phyloP scores from a whole-genome alignment of 768 basidiomycete genomes.

The Tulasnella sp. region DNA sequence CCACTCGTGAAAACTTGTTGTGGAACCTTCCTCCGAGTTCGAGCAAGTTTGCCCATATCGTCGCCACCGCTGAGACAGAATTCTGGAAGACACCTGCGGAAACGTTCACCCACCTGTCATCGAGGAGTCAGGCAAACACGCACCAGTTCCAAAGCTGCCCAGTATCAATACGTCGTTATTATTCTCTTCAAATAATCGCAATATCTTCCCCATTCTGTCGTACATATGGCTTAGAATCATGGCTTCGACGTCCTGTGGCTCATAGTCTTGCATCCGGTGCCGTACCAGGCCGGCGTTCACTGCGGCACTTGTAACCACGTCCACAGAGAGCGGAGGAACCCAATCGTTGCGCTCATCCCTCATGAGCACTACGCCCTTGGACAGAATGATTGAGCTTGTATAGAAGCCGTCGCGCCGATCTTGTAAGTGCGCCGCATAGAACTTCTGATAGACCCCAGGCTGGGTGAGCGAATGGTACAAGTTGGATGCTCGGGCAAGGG shows the following conservation, averaged over 20 bases:
- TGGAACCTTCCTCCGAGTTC: slow-evolving; percentile 38
- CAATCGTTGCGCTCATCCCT: slow-evolving; percentile 49
- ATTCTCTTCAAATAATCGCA: slow-evolving; percentile 51
- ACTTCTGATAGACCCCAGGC: slow-evolving; percentile 39
- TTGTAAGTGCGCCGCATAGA: slow-evolving; percentile 47
- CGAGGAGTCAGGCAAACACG: not conserved
- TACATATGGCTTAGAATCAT: slow-evolving; percentile 46
- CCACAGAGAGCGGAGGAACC: slow-evolving; percentile 44
- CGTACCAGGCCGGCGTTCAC: slow-evolving; percentile 54
- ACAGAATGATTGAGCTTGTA: slow-evolving; percentile 68
- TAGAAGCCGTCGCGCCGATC: slow-evolving; percentile 41
- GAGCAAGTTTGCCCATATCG: slow-evolving; percentile 53
- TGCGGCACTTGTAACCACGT: slow-evolving; percentile 59
- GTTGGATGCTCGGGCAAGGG: slow-evolving; percentile 62
- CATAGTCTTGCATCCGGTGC: slow-evolving; percentile 21
- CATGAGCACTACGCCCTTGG: slow-evolving; percentile 49
- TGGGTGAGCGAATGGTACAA: slow-evolving; percentile 52
- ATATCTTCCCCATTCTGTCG: slow-evolving; percentile 56
- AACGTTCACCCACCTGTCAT: no score
- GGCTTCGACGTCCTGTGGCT: slow-evolving; percentile 22
- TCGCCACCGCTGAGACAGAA: slow-evolving; percentile 43
- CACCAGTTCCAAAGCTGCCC: slow-evolving; percentile 56
- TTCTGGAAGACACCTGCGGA: slow-evolving; percentile 53
- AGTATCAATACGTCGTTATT: slow-evolving; percentile 49
- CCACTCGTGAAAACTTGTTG: slow-evolving; percentile 44